Base-by-base conservation (phyloP, 1,139 yeast species). In the Pichia sp. region DNA sequence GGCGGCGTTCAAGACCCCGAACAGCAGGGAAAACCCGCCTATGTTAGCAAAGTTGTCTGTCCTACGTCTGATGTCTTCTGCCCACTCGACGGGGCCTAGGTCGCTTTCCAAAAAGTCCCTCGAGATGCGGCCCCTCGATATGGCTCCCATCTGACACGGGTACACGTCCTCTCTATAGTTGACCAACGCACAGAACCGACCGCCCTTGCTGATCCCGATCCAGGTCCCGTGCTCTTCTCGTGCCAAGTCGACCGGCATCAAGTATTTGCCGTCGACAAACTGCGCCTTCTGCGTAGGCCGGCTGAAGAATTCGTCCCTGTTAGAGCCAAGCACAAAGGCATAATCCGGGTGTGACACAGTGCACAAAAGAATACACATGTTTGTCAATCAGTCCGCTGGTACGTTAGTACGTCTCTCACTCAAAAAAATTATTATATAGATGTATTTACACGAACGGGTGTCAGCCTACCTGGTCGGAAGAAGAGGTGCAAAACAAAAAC, bases 151-250 rank as follows among this genome's bases (percentile, higher is more conserved):
- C 7, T 48, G 46, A 12, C 49, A 45, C 3, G 65, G 63, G 48
- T 67, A 71, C 50, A 58, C 24, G 34, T 62, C 12, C 65, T 80
- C 85, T 65, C 89, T 73, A 64, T 80, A 84, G 67, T 93, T 93
- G 24, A 93, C 83, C 46, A 93, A 74, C 2, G 87, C 87, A 0
- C 96, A 88, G 2, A 92, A 60, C 56, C 80, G 77, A 0, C 95
- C 95, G 3, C 66, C 68, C 36, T 73, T 73, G 49, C 83, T 79
- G 2, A 87, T 78, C 0, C 97, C 97, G 2, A 90, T 81, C 99
- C 99, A 93, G 0, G 97, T 88, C 0, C 99, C 98, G 63, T 83
- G 90, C 60, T 84, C 92, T 0, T 75, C 71, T 52, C 93, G 73
- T 1, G 85, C 91, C 61, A 87, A 67, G 68, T 93, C 99, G 41